phyloP scores from a whole-genome alignment of 305 asterid genomes.

The Rubia tinctorum region DNA sequence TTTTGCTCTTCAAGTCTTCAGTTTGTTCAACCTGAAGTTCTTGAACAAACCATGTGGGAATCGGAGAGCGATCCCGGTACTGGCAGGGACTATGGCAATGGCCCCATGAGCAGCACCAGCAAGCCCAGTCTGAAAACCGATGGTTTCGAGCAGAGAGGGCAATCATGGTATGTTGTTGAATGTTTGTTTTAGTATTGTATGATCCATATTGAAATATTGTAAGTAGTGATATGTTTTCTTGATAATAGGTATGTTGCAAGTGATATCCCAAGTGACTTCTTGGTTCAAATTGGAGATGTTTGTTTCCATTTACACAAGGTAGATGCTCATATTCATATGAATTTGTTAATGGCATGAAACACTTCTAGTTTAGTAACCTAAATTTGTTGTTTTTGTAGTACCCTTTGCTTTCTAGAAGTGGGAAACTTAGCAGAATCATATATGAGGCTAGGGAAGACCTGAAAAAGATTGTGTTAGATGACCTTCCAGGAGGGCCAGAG shows the following conservation, averaged over 20 bases:
- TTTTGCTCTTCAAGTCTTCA: not conserved
- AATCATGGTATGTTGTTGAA: slow-evolving; percentile 51
- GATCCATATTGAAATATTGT: not conserved
- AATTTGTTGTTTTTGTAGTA: slow-evolving; percentile 32
- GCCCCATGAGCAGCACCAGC: slow-evolving; percentile 42
- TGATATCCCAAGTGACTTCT: slow-evolving; percentile 85
- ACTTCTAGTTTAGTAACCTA: not conserved
- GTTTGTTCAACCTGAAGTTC: slow-evolving; percentile 16
- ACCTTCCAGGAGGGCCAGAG: slow-evolving; percentile 81
- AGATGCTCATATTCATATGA: not conserved
- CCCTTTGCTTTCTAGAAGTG: slow-evolving; percentile 83
- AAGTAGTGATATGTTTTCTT: not conserved
- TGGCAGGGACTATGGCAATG: slow-evolving; percentile 57
- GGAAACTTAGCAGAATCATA: slow-evolving; percentile 69
- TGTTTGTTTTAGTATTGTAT: not conserved
- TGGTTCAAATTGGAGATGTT: slow-evolving; percentile 75
- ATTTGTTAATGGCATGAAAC: not conserved
- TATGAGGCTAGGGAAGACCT: slow-evolving; percentile 64
- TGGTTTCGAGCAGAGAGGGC: slow-evolving; percentile 83
- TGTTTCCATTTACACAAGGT: slow-evolving; percentile 92
- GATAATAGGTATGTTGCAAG: slow-evolving; percentile 72
- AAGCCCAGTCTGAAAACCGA: slow-evolving; percentile 60
- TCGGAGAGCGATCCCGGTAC: slow-evolving; percentile 63
- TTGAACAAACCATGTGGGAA: slow-evolving; percentile 62
- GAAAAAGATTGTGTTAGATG: slow-evolving; percentile 48